Evolutionary conservation across 176 grass and related monocot species (phyloP).

Genomic region (Oryza meyeriana): DNA sequence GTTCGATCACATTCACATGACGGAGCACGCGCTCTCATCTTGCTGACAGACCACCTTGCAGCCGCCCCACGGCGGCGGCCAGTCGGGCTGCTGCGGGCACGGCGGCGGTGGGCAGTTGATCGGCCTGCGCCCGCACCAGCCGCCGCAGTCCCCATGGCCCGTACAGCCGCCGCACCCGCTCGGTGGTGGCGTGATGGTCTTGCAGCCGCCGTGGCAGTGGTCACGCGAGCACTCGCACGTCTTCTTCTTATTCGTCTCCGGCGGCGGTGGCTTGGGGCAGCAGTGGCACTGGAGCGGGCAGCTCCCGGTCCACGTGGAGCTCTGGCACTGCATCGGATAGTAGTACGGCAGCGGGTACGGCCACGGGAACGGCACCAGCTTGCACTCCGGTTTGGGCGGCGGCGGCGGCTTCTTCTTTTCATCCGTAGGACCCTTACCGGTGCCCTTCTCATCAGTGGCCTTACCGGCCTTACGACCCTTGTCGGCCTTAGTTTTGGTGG

Average conservation of each 20-base stretch:
- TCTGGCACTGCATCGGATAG: not conserved
- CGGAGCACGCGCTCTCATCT: not conserved
- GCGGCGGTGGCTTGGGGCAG: not conserved
- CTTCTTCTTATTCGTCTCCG: not conserved
- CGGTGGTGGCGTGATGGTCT: not conserved
- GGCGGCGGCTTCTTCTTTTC: not conserved
- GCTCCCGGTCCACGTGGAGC: not conserved
- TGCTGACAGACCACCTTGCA: not conserved
- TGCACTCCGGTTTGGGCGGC: not conserved
- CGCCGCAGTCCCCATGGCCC: not conserved
- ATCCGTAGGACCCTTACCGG: no score
- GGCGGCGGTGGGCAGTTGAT: not conserved
- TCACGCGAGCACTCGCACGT: not conserved
- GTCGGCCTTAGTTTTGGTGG: no score
- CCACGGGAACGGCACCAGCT: not conserved
- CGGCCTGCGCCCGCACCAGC: not conserved
- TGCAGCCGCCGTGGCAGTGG: not conserved
- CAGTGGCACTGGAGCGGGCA: conserved; percentile 19
- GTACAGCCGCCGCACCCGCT: not conserved
- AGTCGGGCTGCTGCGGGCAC: not conserved
- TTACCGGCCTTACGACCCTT: no score
- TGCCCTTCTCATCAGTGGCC: no score
- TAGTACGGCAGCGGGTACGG: conserved; percentile 14
- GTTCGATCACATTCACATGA: not conserved
- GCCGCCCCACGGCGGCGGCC: not conserved